phyloP scores from a whole-genome alignment of 345 rosid species.

The Gossypium longicalyx region DNA sequence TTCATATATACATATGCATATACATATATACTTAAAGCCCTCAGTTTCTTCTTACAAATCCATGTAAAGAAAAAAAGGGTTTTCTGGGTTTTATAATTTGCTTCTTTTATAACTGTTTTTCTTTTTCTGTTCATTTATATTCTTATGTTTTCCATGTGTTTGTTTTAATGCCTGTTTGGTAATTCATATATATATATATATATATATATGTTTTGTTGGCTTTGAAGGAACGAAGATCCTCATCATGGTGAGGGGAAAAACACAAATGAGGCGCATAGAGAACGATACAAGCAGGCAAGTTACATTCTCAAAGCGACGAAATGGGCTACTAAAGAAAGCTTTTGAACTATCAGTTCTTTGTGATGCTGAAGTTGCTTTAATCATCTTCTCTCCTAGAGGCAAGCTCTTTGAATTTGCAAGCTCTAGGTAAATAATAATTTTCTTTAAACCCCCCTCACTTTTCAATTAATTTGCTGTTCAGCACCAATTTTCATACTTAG shows the following conservation, averaged over 20 bases:
- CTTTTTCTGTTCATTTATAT: too few species aligned
- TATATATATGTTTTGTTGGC: neutral
- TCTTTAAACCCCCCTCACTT: too few species aligned
- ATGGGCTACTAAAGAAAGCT: conserved; percentile 20
- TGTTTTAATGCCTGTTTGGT: neutral
- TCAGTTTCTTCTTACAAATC: conserved; percentile 4
- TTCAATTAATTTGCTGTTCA: too few species aligned
- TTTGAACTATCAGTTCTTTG: conserved; percentile 23
- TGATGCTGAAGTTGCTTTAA: conserved; percentile 29
- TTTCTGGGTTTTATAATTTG: neutral
- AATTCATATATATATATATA: neutral
- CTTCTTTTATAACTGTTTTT: neutral
- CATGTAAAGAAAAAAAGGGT: neutral
- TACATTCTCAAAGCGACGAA: conserved; percentile 32
- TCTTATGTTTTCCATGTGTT: neutral
- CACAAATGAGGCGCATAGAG: conserved; percentile 47
- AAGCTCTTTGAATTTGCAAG: conserved; percentile 45
- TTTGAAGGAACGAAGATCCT: neutral
- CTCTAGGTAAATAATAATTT: conserved; percentile 15
- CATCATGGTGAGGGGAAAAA: conserved; percentile 48
- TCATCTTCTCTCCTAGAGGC: conserved; percentile 40
- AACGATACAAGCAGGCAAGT: conserved; percentile 48
- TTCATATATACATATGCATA: too few species aligned
- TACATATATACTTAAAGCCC: neutral
- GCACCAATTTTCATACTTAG: neutral